Base-by-base conservation (phyloP, 164 flowering plant species). In the Kingdonia uniflora region DNA sequence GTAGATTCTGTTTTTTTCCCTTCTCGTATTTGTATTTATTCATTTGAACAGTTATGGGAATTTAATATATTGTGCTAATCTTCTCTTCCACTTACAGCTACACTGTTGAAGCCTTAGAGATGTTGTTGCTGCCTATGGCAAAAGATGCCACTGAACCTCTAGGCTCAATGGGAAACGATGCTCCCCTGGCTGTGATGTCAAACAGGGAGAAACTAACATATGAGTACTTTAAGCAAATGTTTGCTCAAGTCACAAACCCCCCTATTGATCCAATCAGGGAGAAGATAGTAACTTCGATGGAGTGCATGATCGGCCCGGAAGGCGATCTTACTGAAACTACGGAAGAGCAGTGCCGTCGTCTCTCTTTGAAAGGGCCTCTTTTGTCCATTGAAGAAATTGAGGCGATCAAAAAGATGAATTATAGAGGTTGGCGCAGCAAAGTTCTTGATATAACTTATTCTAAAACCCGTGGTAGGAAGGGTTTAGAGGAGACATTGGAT, bases 191-290 rank as follows among this genome's bases (percentile, higher is more conserved):
- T 51, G 97, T 94, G 35, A 87, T 94, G 97, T 94, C 99, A 26
- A 72, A 87, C 72, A 74, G 97, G 54, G 96, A 80, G 70, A 94
- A 89, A 57, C 86, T 94, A 33, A 75, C 87, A 13, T 94, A 89
- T 69, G 96, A 94, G 66, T 94, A 94, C 69, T 94, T 94, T 72
- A 94, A 94, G 76, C 99, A 94, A 74, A 87, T 94, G 99, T 89
- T 94, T 80, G 99, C 99, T 64, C 99, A 94, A 72, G 99, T 94
- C 19, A 94, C 99, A 57, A 94, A 94, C 43, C 99, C 99, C 35
- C 99, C 97, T 10, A 94, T 94, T 64, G 99, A 94, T 73, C 99
- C 99, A 42, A 94, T 94, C n/a, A 66, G 97, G 39, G 99, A 94
- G 76, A 87, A 89, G 68, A 89, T 94, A 15, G 99, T 94, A 49